Base-by-base conservation (phyloP, 2,329 filamentous ascomycete genomes). In the Neoscytalidium dimidiatum region DNA sequence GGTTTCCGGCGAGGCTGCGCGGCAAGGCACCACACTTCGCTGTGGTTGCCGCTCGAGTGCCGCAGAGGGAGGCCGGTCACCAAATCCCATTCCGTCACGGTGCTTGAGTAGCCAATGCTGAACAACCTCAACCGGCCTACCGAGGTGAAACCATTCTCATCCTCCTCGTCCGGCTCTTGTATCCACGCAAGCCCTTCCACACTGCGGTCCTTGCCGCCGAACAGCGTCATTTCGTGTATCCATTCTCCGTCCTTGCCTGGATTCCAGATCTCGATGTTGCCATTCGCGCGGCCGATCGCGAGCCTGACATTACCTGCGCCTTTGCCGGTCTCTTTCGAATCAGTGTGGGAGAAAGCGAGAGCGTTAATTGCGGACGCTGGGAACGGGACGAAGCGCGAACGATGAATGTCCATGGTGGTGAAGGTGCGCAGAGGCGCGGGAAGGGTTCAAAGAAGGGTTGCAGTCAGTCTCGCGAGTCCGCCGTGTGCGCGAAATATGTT, bases 211-310 rank as follows among this genome's bases (percentile, higher is more conserved):
- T 91, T 89, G 57, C 92, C 93, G 68, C 94, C 94, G 38, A 87
- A 86, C 58, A 98, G 89, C 67, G 94, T 88, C 43, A 88, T 88
- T 81, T 99, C 95, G 76, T 98, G 95, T 68, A 92, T 86, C 95
- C 95, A 99, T 67, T 85, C 82, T 17, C 92, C 92, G 23, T 63
- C 49, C 68, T 86, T 87, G 62, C 89, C 81, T 3, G 94, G 93
- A 77, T 97, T 97, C 95, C 95, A 99, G 69, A 99, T 93, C 80
- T 99, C 95, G 71, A 99, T 95, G 74, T 97, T 92, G 71, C 95
- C 95, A 76, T 98, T 97, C 66, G 92, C 91, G 69, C 95, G 90
- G 66, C 95, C 95, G 71, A 99, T 86, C 1, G 95, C 95, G 63
- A 98, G 86, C 70, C 93, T 88, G 77, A 81, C 23, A 26, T 64